These are phyloP conservation scores for Nicotiana benthamiana DNA, from an alignment of 257 asterid species.

Conservation along the genomic window DNA sequence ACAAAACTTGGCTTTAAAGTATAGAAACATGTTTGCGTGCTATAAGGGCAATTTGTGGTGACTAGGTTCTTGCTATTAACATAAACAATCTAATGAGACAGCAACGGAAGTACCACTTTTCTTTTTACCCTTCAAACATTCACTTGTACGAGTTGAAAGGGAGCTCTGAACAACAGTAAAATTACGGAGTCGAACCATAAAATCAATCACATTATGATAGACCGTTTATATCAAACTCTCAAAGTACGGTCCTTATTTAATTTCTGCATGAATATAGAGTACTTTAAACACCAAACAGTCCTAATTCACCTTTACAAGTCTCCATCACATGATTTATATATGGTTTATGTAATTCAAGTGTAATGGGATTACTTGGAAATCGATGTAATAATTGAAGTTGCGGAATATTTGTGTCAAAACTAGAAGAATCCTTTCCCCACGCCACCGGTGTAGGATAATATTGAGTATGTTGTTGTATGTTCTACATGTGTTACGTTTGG, in stretches of 20 bases:
- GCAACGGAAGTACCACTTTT: too few species aligned
- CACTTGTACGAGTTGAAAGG: background rate
- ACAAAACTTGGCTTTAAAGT: conserved; percentile 1
- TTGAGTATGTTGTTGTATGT: too few species aligned
- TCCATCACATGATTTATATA: background rate
- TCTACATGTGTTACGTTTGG: too few species aligned
- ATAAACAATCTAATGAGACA: background rate
- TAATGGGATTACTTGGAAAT: background rate
- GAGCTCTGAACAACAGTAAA: too few species aligned
- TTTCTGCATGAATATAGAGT: too few species aligned
- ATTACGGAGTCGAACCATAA: too few species aligned
- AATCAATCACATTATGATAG: too few species aligned
- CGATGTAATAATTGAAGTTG: background rate
- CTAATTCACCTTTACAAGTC: background rate
- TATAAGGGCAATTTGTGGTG: background rate
- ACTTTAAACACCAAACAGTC: too few species aligned
- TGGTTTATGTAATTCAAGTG: background rate
- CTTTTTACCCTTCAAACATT: background rate
- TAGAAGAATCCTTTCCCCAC: background rate
- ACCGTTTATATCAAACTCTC: too few species aligned
- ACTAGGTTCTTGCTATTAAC: background rate
- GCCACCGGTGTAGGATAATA: too few species aligned
- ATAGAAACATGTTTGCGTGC: background rate
- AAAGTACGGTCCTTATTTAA: too few species aligned
- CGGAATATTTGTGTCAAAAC: background rate